These are phyloP conservation scores for Melastoma candidum DNA, from an alignment of 441 rosid species.

Conservation along the genomic window DNA sequence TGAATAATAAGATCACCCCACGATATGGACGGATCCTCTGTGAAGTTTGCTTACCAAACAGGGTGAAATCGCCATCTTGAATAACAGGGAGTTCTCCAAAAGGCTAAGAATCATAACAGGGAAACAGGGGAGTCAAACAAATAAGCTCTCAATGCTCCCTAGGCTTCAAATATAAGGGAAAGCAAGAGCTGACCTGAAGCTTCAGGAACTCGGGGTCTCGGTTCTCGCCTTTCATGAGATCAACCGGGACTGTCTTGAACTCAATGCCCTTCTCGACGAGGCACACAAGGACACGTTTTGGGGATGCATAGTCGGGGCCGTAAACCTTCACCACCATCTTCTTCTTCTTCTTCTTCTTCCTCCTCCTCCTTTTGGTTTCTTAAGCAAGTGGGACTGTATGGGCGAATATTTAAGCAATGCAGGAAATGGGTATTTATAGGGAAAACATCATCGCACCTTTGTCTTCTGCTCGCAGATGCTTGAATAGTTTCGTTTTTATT, in stretches of 20 bases:
- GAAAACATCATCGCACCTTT: too few relatives aligned
- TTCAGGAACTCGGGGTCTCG: slow-evolving; percentile 36
- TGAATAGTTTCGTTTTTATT: too few relatives aligned
- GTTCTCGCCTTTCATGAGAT: slow-evolving; percentile 47
- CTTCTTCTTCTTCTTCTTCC: not conserved
- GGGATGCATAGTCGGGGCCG: slow-evolving; percentile 21
- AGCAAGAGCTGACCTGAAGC: slow-evolving; percentile 17
- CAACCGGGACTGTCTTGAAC: slow-evolving; percentile 47
- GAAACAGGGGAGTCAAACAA: not conserved
- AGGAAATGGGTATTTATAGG: too few relatives aligned
- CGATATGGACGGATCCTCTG: not conserved
- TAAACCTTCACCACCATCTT: slow-evolving; percentile 58
- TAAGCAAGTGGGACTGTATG: too few relatives aligned
- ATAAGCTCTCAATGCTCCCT: not conserved
- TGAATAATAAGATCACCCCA: not conserved
- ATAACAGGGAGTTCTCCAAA: slow-evolving; percentile 49
- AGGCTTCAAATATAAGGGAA: not conserved
- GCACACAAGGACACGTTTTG: slow-evolving; percentile 40
- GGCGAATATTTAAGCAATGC: too few relatives aligned
- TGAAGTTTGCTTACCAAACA: slow-evolving; percentile 28
- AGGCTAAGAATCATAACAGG: slow-evolving; percentile 29
- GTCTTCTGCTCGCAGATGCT: too few relatives aligned
- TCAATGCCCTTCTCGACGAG: slow-evolving; percentile 48
- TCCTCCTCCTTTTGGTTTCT: not conserved
- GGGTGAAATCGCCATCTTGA: slow-evolving; percentile 47